Conservation (phyloP, 2,329 filamentous ascomycete genomes). For the Colletotrichum lindemuthianum region DNA sequence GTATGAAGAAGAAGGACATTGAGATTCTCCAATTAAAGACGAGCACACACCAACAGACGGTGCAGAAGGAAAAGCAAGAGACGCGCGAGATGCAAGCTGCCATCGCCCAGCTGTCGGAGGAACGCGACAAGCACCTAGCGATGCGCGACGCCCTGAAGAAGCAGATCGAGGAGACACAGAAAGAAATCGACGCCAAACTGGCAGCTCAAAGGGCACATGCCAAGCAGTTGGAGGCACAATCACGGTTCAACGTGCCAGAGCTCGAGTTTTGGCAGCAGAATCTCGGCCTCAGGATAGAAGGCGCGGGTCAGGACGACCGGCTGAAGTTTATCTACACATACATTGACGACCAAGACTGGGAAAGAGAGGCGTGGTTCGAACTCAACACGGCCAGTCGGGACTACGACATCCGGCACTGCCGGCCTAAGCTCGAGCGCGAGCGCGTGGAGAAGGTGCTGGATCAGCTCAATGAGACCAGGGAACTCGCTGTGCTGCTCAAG, state of each 20-base stretch:
- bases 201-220: conserved; percentile 79
- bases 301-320: conserved; percentile 83
- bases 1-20: conserved; percentile 88
- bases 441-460: conserved; percentile 82
- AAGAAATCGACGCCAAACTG: conserved; percentile 73
- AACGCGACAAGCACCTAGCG: conserved; percentile 69
- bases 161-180: conserved; percentile 74
- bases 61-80: conserved; percentile 82
- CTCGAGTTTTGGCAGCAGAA: conserved; percentile 96
- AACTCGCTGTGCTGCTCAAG: conserved; percentile 78
- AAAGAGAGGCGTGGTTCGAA: conserved; percentile 93
- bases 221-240: conserved; percentile 81
- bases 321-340: conserved; percentile 92
- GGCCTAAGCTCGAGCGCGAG: conserved; percentile 84
- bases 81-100: conserved; percentile 77
- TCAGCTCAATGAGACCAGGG: conserved; percentile 81
- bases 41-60: conserved; percentile 74
- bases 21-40: conserved; percentile 82
- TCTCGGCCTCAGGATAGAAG: conserved; percentile 88
- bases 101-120: conserved; percentile 66
- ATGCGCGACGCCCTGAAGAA: conserved; percentile 66
- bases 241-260: conserved; percentile 90
- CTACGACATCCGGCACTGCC: conserved; percentile 83
- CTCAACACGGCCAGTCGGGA: conserved; percentile 82
- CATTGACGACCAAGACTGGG: conserved; percentile 87